These are phyloP conservation scores for Batrachochytrium dendrobatidis DNA, from an alignment of 371 early-diverging fungal genomes.

Conservation along the genomic window DNA sequence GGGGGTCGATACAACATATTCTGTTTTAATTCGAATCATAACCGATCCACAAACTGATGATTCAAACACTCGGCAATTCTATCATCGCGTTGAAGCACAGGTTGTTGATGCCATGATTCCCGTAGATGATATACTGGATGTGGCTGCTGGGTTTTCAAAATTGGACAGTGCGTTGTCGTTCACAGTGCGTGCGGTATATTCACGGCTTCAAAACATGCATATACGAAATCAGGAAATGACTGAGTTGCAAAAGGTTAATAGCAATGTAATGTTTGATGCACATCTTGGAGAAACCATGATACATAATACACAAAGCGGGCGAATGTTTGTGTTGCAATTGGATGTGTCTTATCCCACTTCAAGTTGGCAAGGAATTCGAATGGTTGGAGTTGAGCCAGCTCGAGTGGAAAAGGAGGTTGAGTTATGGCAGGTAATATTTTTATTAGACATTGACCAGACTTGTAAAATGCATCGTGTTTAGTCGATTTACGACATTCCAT, in stretches of 20 bases:
- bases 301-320: slow-evolving; percentile 7
- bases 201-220: slow-evolving; percentile 6
- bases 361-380: slow-evolving; percentile 1
- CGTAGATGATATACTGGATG: slow-evolving; percentile 18
- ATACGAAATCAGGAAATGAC: slow-evolving; percentile 11
- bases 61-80: no score
- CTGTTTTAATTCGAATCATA: not conserved
- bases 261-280: slow-evolving; percentile 9
- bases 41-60: not conserved
- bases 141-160: slow-evolving; percentile 13
- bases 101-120: slow-evolving; percentile 9
- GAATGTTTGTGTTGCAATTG: slow-evolving; percentile 9
- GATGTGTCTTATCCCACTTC: slow-evolving; percentile 7
- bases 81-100: slow-evolving; percentile 5
- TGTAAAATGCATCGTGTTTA: no score
- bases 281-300: slow-evolving; percentile 8
- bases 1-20: slow-evolving; percentile 3
- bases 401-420: not conserved
- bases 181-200: not conserved
- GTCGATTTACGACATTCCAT: no score
- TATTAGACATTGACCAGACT: no score
- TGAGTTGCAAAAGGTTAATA: not conserved
- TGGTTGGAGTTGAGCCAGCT: slow-evolving; percentile 13
- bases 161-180: slow-evolving; percentile 11
- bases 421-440: no score